Percentiles rank a stretch among this genome's conserved stretches.
Evolutionary conservation across 2,329 filamentous ascomycete genomes (phyloP).

Genomic region (Rhexocercosporidium sp.): DNA sequence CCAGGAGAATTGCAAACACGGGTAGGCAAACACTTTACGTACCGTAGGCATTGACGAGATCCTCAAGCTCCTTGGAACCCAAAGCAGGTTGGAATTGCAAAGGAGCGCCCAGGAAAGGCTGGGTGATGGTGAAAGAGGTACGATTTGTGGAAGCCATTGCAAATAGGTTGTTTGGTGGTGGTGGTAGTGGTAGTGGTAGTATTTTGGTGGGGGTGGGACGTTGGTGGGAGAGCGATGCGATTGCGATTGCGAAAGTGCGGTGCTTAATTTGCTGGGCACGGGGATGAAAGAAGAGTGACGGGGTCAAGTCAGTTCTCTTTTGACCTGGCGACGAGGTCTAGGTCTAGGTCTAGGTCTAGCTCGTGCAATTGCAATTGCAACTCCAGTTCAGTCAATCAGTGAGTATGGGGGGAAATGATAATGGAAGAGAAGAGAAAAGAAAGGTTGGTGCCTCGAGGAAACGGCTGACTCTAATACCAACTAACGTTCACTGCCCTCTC

Average conservation of each 20-base stretch:
- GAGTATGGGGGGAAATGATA: not conserved
- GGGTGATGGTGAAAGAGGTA: constrained; percentile 47
- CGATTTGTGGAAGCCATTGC: constrained; percentile 28
- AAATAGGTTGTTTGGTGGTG: not conserved
- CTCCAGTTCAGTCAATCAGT: not conserved
- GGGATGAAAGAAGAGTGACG: not conserved
- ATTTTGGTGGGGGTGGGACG: not conserved
- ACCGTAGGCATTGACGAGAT: constrained; percentile 61
- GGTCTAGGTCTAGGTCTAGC: too few species aligned
- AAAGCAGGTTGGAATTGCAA: constrained; percentile 72
- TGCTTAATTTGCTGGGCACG: not conserved
- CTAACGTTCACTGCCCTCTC: not conserved
- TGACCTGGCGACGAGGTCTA: constrained; percentile 15
- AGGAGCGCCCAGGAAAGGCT: constrained; percentile 59
- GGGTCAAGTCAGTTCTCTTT: constrained; percentile 16
- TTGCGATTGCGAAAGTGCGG: not conserved
- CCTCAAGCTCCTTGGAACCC: constrained; percentile 64
- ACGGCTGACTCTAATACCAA: constrained; percentile 5
- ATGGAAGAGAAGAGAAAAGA: not conserved
- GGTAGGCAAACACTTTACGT: not conserved
- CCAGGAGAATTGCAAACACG: not conserved
- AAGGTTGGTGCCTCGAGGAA: constrained; percentile 22
- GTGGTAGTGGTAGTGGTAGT: constrained; percentile 8
- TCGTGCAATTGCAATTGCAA: not conserved
- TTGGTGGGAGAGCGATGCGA: constrained; percentile 1